These are phyloP conservation scores for Blepharisma stoltei DNA, from an alignment of 73 alveolate species.

Conservation along the genomic window DNA sequence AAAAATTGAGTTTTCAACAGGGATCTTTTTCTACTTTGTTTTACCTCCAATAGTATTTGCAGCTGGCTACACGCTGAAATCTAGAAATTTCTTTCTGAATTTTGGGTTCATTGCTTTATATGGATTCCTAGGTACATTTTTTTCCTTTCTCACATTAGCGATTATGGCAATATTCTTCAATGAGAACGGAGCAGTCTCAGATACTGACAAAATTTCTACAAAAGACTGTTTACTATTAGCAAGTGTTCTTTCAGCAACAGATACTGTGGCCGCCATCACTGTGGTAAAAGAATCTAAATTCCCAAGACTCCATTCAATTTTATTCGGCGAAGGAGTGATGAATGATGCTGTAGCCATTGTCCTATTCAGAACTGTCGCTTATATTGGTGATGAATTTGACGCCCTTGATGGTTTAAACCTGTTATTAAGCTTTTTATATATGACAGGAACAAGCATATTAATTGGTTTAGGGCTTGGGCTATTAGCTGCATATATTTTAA, in stretches of 20 bases:
- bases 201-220: conserved; percentile 26
- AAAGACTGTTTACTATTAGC: conserved; percentile 71
- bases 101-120: conserved; percentile 74
- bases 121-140: conserved; percentile 84
- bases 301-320: conserved; percentile 84
- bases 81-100: conserved; percentile 74
- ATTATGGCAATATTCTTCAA: conserved; percentile 60
- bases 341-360: conserved; percentile 98
- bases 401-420: conserved; percentile 20
- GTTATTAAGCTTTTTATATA: conserved; percentile 37
- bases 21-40: conserved; percentile 87
- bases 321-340: conserved; percentile 98
- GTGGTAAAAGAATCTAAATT: conserved; percentile 80
- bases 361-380: conserved; percentile 66
- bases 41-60: conserved; percentile 95
- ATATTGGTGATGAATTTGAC: conserved; percentile 52
- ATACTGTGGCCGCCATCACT: conserved; percentile 94
- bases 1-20: conserved; percentile 60
- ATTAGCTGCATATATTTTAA: conserved; percentile 54
- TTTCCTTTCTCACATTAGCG: conserved; percentile 71
- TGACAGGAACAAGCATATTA: conserved; percentile 43
- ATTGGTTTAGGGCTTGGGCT: conserved; percentile 68
- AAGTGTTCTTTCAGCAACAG: conserved; percentile 95
- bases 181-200: conserved; percentile 56
- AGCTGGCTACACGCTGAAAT: conserved; percentile 92